Evolutionary conservation across 2,329 filamentous ascomycete species (phyloP), one percentile per base, ranked within the genome.

Genomic region (Mollisiaceae sp.): DNA sequence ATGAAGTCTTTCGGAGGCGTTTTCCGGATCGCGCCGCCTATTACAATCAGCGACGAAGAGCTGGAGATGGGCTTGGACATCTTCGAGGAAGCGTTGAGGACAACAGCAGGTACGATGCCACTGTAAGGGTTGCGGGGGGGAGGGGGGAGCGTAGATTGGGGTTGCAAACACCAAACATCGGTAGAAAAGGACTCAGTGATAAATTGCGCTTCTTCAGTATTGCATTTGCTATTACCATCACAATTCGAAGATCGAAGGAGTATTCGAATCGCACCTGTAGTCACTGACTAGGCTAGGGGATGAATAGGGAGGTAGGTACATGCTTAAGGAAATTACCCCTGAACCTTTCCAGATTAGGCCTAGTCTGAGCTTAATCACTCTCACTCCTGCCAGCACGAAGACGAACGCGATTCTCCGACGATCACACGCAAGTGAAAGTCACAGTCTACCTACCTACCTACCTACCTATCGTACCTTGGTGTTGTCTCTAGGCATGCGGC

Each of bases 1-100:
- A 80, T 84, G 70, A 80, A 80, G 8, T 82, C 81, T 56, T 86
- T 87, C 73, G 81, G 83, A 0, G 86, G 85, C 4, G 81, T 84
- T 0, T 87, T 89, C 66, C 77, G 86, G 12, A 82, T 89, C 59
- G 86, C 86, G 5, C 86, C 86, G 27, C 86, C 87, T 0, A 84
- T 89, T 47, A 87, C 84, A 0, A 82, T 88, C 9, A 82, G 82
- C 0, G 78, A 79, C 35, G 78, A 81, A 56, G 78, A 86, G 74
- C 73, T 87, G 54, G 76, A 82, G 20, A 76, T 81, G 45, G 86
- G 85, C 0, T 70, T 90, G 64, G 70, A 64, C 1, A 83, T 89
- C 55, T 78, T 90, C 66, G 86, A 89, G 70, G 77, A 83, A 70
- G 85, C 85, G 0, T 84, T 89, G 36, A 67, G 54, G 24, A 69